A percentile compares a stretch with the other conserved stretches of the same genome.
These are phyloP conservation scores for Claviceps monticola DNA, from an alignment of 2,329 filamentous ascomycete species.

Conservation along the genomic window DNA sequence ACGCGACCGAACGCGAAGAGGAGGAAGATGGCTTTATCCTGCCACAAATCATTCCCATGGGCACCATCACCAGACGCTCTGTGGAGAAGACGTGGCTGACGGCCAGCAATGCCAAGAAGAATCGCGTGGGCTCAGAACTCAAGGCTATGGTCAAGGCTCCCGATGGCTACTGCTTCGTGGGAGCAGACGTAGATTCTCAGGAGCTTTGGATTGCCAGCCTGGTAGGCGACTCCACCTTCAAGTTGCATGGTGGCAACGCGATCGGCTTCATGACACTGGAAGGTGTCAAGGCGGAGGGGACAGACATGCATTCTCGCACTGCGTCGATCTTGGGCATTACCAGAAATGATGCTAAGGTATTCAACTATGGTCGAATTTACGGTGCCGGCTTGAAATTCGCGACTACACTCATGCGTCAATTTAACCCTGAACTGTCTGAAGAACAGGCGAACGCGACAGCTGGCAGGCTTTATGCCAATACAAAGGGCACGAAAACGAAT, in stretches of 20 bases:
- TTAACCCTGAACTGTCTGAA: conserved; percentile 77
- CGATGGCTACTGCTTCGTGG: conserved; percentile 82
- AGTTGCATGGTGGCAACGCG: conserved; percentile 88
- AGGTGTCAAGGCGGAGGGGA: conserved; percentile 85
- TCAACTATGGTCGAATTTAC: conserved; percentile 98
- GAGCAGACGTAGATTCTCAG: conserved; percentile 92
- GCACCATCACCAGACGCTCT: conserved; percentile 83
- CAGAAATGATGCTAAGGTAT: conserved; percentile 89
- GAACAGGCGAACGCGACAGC: conserved; percentile 63
- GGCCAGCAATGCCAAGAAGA: conserved; percentile 91
- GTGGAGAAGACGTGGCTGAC: conserved; percentile 99
- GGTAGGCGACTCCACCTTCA: conserved; percentile 87
- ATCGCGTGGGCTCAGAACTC: conserved; percentile 88
- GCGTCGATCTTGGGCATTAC: conserved; percentile 87
- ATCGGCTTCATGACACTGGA: conserved; percentile 99
- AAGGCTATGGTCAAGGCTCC: conserved; percentile 95
- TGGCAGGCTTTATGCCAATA: conserved; percentile 68
- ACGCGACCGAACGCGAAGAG: conserved; percentile 4
- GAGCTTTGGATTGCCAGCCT: conserved; percentile 97
- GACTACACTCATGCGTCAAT: conserved; percentile 76
- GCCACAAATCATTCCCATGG: conserved; percentile 95
- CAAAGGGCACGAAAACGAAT: conserved; percentile 78
- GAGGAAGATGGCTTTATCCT: conserved; percentile 60
- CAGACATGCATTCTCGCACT: conserved; percentile 87
- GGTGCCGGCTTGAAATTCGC: conserved; percentile 95